Evolutionary conservation across 1,284 basidiomycete genomes (phyloP), one percentile per base, ranked within the genome.

Genomic region (Boletus holoroseus): DNA sequence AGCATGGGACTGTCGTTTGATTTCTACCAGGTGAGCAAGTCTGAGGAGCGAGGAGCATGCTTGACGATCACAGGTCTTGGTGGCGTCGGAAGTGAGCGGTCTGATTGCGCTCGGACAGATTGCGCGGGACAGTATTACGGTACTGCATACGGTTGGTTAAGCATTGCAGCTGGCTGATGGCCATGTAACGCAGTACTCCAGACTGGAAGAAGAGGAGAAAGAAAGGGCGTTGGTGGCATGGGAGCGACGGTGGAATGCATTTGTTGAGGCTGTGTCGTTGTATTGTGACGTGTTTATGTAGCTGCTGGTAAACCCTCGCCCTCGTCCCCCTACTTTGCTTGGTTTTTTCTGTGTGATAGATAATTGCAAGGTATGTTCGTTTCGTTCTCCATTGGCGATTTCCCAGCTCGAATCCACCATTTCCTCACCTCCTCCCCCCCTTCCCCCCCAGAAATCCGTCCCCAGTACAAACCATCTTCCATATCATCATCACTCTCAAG

Each of bases 1-100:
- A 85, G 81, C 60, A 82, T 84, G 77, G 84, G 84, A 0, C 69
- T 85, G 12, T 81, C 82, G 0, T 86, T 60, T 45, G 57, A 58
- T 55, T 58, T 60, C 43, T 58, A 58, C 44, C 57, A 58, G n/a
- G 58, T 58, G 24, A 49, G 34, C 5, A 5, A 4, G n/a, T 38
- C 20, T 16, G 18, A 1, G 15, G 26, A 26, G 44, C 7, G 16
- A 13, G 15, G 44, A 9, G 26, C 44, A 26, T 20, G 32, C 12
- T 15, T 28, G 20, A 34, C 18, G 1, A 50, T 28, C 32, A 32
- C 50, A 82, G 81, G 80, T 85, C 18, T 66, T 85, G 31, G 80
- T 80, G 12, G 71, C 79, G 3, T 84, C 82, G 56, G 83, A 85
- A 58, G 59, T 83, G n/a, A 81, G 73, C 9, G 81, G 81, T 11